Conservation (phyloP, 257 asterid species). For the Capsicum baccatum region DNA sequence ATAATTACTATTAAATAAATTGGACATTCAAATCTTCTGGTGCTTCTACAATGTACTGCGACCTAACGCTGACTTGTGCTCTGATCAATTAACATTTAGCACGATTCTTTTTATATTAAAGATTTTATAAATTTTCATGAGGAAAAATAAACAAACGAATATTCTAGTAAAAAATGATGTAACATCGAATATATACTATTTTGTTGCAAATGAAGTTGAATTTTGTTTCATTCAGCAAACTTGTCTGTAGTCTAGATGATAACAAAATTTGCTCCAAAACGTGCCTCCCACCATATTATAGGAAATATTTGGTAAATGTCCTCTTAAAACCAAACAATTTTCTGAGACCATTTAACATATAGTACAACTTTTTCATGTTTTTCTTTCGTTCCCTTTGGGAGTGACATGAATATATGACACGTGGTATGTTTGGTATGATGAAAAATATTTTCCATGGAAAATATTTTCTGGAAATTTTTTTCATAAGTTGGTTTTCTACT, state of each 20-base stretch:
- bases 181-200: background rate
- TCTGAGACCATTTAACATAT: too few relatives aligned
- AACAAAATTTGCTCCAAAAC: background rate
- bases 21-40: background rate
- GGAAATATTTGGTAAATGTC: slow-evolving; percentile 19
- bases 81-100: background rate
- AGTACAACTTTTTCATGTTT: background rate
- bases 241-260: background rate
- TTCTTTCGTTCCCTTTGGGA: background rate
- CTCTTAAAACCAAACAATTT: background rate
- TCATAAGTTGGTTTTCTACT: too few relatives aligned
- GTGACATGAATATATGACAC: background rate
- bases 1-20: background rate
- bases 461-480: too few relatives aligned
- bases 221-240: background rate
- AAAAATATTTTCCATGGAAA: too few relatives aligned
- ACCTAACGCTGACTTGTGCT: slow-evolving; percentile 25
- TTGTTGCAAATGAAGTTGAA: slow-evolving; percentile 4
- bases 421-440: too few relatives aligned
- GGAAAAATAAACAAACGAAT: background rate
- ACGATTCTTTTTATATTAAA: background rate
- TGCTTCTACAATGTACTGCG: background rate
- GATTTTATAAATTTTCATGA: background rate
- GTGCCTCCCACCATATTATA: slow-evolving; percentile 32
- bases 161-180: background rate